A percentile compares a stretch with the other conserved stretches of the same genome.
These are phyloP conservation scores for Athelia psychrophila DNA, from an alignment of 1,284 basidiomycete genomes.

Conservation along the genomic window DNA sequence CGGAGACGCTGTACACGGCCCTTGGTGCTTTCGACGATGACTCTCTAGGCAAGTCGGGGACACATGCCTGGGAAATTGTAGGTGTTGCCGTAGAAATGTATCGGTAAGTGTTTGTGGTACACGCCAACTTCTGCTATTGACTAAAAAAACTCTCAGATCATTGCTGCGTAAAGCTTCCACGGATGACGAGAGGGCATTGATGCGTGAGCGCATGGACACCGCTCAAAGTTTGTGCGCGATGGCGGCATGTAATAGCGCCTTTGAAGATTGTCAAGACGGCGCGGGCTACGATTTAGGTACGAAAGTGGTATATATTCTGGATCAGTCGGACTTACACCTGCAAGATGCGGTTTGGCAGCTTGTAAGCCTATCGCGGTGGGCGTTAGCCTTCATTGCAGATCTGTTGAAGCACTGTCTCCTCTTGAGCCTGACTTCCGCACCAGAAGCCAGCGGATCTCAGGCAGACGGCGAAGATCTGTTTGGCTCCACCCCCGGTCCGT, in stretches of 20 bases:
- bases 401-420: constrained; percentile 63
- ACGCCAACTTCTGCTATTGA: not conserved
- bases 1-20: constrained; percentile 31
- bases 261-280: constrained; percentile 62
- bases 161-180: not conserved
- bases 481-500: constrained; percentile 17
- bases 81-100: constrained; percentile 59
- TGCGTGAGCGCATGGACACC: constrained; percentile 45
- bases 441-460: constrained; percentile 4
- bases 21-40: constrained; percentile 38
- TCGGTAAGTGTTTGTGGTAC: constrained; percentile 31
- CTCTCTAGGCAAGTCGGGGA: constrained; percentile 25
- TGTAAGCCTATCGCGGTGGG: constrained; percentile 56
- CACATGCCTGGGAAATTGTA: constrained; percentile 42
- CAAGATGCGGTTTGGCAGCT: constrained; percentile 71
- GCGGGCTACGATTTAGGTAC: constrained; percentile 61
- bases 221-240: constrained; percentile 65
- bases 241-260: constrained; percentile 54
- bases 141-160: not conserved
- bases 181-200: constrained; percentile 36
- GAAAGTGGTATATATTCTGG: constrained; percentile 5
- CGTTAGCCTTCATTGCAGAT: constrained; percentile 56
- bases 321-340: not conserved
- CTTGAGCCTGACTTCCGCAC: constrained; percentile 18
- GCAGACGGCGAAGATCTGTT: constrained; percentile 14